Evolutionary conservation across 148 eudicot genomes (phyloP), one percentile per base, ranked within the genome.

Genomic region (Camellia japonica): DNA sequence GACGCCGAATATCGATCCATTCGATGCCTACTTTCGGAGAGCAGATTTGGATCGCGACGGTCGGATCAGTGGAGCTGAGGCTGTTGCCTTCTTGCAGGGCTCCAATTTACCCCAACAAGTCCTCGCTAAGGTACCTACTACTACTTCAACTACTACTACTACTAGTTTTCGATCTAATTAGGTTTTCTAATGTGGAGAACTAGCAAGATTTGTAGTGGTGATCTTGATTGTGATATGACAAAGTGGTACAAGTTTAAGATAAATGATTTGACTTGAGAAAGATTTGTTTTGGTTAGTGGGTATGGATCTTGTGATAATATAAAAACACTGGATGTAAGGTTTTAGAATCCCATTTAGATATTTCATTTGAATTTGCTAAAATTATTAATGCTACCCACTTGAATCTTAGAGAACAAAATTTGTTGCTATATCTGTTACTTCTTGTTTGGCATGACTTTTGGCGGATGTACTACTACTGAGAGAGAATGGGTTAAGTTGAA

Each of bases 31-130:
- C 85, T 96, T 96, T 73, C 79, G 80, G 71, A 84, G 95, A 82
- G 99, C 99, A 0, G 99, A 96, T 91, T 84, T 92, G 88, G 95
- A 96, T 85, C 90, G 87, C 6, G 95, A 96, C 85, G 99, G 99
- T 47, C 93, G 91, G 83, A 92, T 96, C 80, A 92, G 90, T 82
- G 99, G 99, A 3, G 59, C 78, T 49, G 99, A 96, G 87, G 99
- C 99, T 38, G 94, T 94, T 23, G 73, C 91, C 12, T 96, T 96
- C 85, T 91, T 96, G 72, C 90, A 88, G 81, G 98, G 92, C 62
- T 79, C 98, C 61, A 90, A 88, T 89, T 87, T 96, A 71, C 88
- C 98, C 3, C 85, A 89, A 76, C 93, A 81, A 73, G 93, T 96
- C 58, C 99, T 96, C 43, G 97, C 95, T 76, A 94, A 96, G 99